Evolutionary conservation across 495 filamentous ascomycete species (phyloP).

Genomic region (Penicillium bialowiezense): DNA sequence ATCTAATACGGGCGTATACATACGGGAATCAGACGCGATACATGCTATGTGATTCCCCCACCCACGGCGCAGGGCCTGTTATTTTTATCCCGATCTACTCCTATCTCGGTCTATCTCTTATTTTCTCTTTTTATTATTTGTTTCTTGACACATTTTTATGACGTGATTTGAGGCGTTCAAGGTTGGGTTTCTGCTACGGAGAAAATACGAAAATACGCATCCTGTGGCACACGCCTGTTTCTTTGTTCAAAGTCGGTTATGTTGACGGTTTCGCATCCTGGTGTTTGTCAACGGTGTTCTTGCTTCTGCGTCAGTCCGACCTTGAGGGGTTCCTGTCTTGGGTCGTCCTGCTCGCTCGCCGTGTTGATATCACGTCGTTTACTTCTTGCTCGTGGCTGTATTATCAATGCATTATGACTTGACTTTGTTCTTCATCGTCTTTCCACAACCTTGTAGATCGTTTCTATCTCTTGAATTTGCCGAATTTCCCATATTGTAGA

Average conservation of each 20-base stretch:
- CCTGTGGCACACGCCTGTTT: conserved; percentile 7
- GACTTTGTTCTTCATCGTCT: conserved; percentile 1
- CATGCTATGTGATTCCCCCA: conserved; percentile 24
- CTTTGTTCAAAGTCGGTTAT: conserved; percentile 4
- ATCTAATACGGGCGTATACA: conserved; percentile 45
- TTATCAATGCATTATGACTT: conserved; percentile 20
- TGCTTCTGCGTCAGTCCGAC: conserved; percentile 7
- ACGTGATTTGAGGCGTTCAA: not conserved
- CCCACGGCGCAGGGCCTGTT: conserved; percentile 33
- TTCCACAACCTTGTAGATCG: too few relatives aligned
- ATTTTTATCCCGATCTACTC: conserved; percentile 12
- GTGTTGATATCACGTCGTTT: conserved; percentile 14
- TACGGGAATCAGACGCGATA: conserved; percentile 36
- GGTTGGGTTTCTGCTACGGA: not conserved
- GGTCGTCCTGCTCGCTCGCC: conserved; percentile 10
- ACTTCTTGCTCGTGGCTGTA: conserved; percentile 15
- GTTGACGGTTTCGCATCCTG: not conserved
- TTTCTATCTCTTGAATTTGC: too few relatives aligned
- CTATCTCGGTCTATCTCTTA: conserved; percentile 16
- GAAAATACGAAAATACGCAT: not conserved
- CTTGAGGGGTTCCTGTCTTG: conserved; percentile 10
- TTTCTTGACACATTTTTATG: conserved; percentile 18
- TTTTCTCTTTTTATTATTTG: conserved; percentile 15
- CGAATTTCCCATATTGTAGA: too few relatives aligned
- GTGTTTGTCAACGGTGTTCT: conserved; percentile 24